These are phyloP conservation scores for Boehmeria nivea DNA, from an alignment of 306 rosid species.

Conservation along the genomic window DNA sequence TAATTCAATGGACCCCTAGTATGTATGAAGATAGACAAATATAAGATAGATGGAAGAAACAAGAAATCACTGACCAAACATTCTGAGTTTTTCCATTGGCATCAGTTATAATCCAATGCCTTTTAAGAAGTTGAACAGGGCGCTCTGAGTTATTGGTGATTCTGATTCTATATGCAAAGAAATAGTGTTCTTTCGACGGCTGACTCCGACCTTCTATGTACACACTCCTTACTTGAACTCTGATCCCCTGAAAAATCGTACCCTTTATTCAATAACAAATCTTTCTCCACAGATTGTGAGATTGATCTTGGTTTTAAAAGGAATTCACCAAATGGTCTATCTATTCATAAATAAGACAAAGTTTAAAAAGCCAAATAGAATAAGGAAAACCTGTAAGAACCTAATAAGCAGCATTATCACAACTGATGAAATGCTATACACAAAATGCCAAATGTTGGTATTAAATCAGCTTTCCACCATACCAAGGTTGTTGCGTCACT, in stretches of 20 bases:
- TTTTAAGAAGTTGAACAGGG: slow-evolving; percentile 82
- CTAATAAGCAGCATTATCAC: too few species aligned
- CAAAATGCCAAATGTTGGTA: too few species aligned
- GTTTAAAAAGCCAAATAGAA: too few species aligned
- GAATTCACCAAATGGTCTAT: too few species aligned
- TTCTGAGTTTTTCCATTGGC: slow-evolving; percentile 78
- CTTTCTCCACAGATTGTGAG: background rate
- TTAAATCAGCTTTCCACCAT: slow-evolving; percentile 12
- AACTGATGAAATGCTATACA: too few species aligned
- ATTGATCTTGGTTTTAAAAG: too few species aligned
- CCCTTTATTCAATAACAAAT: slow-evolving; percentile 14
- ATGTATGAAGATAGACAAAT: too few species aligned
- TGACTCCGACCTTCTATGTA: slow-evolving; percentile 94
- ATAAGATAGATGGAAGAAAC: slow-evolving; percentile 17
- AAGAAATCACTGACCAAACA: slow-evolving; percentile 58
- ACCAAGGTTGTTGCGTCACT: slow-evolving; percentile 92
- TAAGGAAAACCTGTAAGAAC: too few species aligned
- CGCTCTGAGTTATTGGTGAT: slow-evolving; percentile 78
- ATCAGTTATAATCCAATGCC: slow-evolving; percentile 96
- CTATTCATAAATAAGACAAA: too few species aligned
- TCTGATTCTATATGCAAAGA: slow-evolving; percentile 89
- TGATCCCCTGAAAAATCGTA: slow-evolving; percentile 58
- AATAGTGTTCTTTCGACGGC: slow-evolving; percentile 72
- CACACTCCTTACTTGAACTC: slow-evolving; percentile 92
- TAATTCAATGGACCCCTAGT: background rate